These are phyloP conservation scores for Monilinia fructigena DNA, from an alignment of 2,329 filamentous ascomycete genomes.

Conservation along the genomic window DNA sequence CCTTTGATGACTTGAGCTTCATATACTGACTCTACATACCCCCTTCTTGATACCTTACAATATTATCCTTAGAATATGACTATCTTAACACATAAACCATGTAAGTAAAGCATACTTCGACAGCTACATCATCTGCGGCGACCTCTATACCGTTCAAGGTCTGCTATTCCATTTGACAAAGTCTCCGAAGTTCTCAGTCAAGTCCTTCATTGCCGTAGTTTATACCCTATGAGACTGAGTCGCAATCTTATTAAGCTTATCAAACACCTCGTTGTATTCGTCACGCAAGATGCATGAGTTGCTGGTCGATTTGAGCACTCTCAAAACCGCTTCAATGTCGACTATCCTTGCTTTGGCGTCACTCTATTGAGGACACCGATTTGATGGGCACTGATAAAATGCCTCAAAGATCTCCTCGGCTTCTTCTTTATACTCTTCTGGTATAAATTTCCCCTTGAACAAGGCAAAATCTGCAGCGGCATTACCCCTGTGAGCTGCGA, in stretches of 20 bases:
- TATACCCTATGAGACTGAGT: no score
- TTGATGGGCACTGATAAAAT: not conserved
- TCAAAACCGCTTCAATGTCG: not conserved
- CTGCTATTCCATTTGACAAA: not conserved
- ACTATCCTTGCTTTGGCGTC: not conserved
- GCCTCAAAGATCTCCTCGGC: not conserved
- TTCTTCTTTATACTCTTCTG: not conserved
- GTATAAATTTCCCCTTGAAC: not conserved
- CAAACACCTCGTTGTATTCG: not conserved
- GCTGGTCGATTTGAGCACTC: no score
- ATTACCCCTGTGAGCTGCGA: conserved; percentile 18
- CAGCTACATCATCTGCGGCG: not conserved
- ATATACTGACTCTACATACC: not conserved
- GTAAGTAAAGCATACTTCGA: fast-evolving
- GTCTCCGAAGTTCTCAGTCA: not conserved
- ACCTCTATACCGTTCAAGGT: not conserved
- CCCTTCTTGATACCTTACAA: not conserved
- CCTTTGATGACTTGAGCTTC: not conserved
- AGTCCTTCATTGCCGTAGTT: fast-evolving
- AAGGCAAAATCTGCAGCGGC: not conserved
- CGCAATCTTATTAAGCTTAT: not conserved
- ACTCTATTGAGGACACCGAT: not conserved
- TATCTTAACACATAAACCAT: not conserved
- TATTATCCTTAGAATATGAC: not conserved
- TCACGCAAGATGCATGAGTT: not conserved